Evolutionary conservation across 2,329 filamentous ascomycete genomes (phyloP).

Genomic region (Knufia petricola): DNA sequence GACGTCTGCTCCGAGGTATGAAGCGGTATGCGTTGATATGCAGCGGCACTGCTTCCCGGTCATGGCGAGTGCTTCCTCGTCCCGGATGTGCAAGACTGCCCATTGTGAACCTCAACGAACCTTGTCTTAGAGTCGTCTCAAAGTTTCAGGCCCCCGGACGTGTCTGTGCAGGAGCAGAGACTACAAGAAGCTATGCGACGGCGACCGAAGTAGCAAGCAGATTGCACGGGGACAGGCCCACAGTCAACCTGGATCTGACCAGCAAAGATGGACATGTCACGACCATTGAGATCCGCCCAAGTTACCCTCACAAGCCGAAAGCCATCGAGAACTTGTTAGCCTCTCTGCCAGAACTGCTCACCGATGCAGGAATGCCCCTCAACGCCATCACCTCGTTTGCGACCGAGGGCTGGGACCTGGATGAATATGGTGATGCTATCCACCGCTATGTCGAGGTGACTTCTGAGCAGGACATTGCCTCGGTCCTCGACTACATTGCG

Average conservation of each 20-base stretch:
- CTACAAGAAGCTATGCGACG: not conserved
- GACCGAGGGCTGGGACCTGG: constrained; percentile 15
- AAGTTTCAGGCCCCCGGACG: not conserved
- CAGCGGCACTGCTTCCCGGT: not conserved
- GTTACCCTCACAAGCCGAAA: constrained; percentile 7
- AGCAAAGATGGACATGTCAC: not conserved
- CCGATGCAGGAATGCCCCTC: not conserved
- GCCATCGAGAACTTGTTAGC: constrained; percentile 2
- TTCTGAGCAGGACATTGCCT: constrained; percentile 9
- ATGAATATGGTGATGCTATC: constrained; percentile 18
- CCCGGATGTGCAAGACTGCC: not conserved
- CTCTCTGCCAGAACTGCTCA: not conserved
- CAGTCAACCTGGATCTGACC: not conserved
- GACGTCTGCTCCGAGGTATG: not conserved
- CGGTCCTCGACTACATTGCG: constrained; percentile 12
- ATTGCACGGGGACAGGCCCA: not conserved
- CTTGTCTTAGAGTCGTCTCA: not conserved
- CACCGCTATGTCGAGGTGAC: constrained; percentile 15
- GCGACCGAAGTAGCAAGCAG: not conserved
- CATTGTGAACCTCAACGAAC: not conserved
- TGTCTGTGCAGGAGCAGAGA: not conserved
- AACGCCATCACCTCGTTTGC: not conserved
- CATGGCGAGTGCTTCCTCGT: not conserved
- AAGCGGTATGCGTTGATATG: not conserved
- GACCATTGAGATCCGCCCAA: not conserved